Evolutionary conservation across 495 filamentous ascomycete species (phyloP), one percentile per base, ranked within the genome.

Genomic region (Aspergillus heteromorphus): DNA sequence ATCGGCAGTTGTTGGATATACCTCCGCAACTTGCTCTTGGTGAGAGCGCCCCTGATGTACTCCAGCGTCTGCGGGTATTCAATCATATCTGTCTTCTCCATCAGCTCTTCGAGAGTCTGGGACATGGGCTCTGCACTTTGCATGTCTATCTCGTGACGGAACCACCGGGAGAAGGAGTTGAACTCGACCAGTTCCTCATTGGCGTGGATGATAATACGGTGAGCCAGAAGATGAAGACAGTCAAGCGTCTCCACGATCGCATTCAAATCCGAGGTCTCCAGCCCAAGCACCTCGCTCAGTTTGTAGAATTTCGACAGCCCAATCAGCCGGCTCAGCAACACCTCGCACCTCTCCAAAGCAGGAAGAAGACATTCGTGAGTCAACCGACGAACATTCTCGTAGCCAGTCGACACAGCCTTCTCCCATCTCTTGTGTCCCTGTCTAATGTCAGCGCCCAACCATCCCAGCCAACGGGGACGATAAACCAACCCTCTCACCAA

Each of bases 351-450:
- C 56, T 96, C 90, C 9, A 97, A 69, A 0, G 91, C 91, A 1
- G 92, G 92, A 6, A 97, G 75, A 36, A 97, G 82, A 65, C 89
- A 89, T 62, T 96, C 85, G 62, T 96, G 92, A 0, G 87, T 81
- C 21, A 96, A 73, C 45, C 83, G 78, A 18, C 89, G 83, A 9
- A 98, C 80, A 50, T 80, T 87, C 49, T 88, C 83, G 21, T 95
- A 87, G 4, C 90, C 91, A 29, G 75, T 79, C 2, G 80, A 76
- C 17, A 93, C 84, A 16, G 89, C 86, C 63, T 93, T 92, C 47
- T 97, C 91, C 93, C 93, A 98, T 51, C 93, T 80, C 69, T 96
- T 97, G 62, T 96, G 89, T 3, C 91, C 91, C 90, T 95, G 54
- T 55, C 14, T 16, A 6, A 13, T n/a, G 17, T 17, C 18, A 52